A percentile compares a stretch with the other conserved stretches of the same genome.
phyloP scores from a whole-genome alignment of 2,329 filamentous ascomycete species.

The Mycosphaerelloides madeirae region DNA sequence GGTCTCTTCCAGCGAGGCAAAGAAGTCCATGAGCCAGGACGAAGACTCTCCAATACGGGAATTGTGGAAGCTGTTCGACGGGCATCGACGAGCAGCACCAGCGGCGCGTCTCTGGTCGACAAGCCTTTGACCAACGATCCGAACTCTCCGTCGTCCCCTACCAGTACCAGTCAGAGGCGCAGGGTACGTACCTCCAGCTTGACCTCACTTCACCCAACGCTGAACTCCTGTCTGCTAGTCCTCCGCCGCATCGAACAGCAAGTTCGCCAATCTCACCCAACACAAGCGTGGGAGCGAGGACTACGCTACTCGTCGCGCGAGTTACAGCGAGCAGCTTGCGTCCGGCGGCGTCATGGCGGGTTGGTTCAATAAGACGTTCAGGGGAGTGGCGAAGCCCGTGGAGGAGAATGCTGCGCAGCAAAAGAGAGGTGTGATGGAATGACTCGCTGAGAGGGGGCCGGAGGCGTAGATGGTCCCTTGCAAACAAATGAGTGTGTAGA shows the following conservation, averaged over 20 bases:
- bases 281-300: conserved; percentile 32
- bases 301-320: conserved; percentile 28
- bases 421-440: conserved; percentile 12
- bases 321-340: conserved; percentile 11
- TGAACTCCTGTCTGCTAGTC: conserved; percentile 11
- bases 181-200: conserved; percentile 7
- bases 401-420: conserved; percentile 1
- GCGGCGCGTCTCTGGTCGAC: conserved; percentile 17
- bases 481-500: no score
- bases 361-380: conserved; percentile 11
- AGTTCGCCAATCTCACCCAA: conserved; percentile 27
- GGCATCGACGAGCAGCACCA: conserved; percentile 23
- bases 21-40: conserved; percentile 28
- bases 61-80: conserved; percentile 27
- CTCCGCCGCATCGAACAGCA: conserved; percentile 19
- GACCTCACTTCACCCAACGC: conserved; percentile 1
- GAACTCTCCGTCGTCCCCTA: conserved; percentile 8
- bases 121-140: conserved; percentile 24
- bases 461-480: conserved; percentile 1
- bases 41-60: conserved; percentile 12
- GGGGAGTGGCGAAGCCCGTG: conserved; percentile 2
- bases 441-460: conserved; percentile 6
- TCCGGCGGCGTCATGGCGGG: conserved; percentile 4
- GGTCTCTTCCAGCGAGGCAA: conserved; percentile 33
- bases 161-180: conserved; percentile 14